Evolutionary conservation across 768 basidiomycete species (phyloP), one percentile per base, ranked within the genome.

Genomic region (Podaxis rugospora): DNA sequence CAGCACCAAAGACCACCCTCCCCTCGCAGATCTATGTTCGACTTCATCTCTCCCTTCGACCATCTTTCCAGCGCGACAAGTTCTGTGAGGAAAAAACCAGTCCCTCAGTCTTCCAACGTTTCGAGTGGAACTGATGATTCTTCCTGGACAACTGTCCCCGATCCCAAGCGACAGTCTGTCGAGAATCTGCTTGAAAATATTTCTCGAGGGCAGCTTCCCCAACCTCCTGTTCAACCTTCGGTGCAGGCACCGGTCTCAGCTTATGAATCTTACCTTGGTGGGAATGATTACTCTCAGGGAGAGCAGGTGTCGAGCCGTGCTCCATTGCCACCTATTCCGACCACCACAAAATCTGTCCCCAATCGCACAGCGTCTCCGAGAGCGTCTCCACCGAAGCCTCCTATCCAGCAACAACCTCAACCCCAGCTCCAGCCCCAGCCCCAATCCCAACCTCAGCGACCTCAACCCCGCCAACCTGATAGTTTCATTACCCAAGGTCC

Each of bases 21-120:
- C 44, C 82, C 87, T 23, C 88, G 86, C 66, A 87, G 89, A 71
- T 89, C 90, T 52, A 85, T 92, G 82, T 94, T 94, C 66, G 90
- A 93, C 40, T 93, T 90, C 63, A 80, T 88, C 53, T 92, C 90
- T 52, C 87, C 92, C 1, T 93, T 93, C 66, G 92, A 94, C 66
- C 91, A 89, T 25, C 80, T 93, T 50, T 80, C 84, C 6, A 74
- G 80, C n/a, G 69, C 81, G 37, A 63, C 82, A 0, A 69, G 70
- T 44, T 58, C 79, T 16, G 71, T 81, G 57, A 89, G 88, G 77
- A 90, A 91, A 70, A 91, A 90, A 69, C 85, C 88, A 18, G 82
- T 83, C 2, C 88, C 86, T 10, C 63, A 76, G 50, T 64, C 79
- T 16, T 62, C 80, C 7, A 73, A 75, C 52, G 54, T 76, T 11